phyloP scores from a whole-genome alignment of 2,329 filamentous ascomycete species.

The Coniochaeta hoffmannii region DNA sequence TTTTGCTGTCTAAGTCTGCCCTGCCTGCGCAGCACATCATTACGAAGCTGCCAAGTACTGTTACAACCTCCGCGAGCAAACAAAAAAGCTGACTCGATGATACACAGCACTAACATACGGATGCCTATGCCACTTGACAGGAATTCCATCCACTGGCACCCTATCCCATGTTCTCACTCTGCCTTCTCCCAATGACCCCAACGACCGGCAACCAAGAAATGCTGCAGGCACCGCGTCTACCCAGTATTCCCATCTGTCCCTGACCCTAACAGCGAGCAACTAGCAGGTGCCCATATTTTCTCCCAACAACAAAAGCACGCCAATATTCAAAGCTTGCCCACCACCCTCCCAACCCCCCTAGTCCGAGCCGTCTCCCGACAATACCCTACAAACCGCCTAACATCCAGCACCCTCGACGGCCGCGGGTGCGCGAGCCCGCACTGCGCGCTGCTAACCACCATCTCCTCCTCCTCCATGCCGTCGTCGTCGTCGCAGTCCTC shows the following conservation, averaged over 20 bases:
- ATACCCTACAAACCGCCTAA: conserved; percentile 13
- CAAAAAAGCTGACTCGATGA: no score
- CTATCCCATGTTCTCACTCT: no score
- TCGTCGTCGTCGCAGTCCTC: neutral
- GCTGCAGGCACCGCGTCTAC: no score
- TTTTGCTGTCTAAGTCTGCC: neutral
- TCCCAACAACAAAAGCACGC: conserved; percentile 4
- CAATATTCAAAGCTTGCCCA: conserved; percentile 2
- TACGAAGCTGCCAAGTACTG: neutral
- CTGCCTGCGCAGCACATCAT: neutral
- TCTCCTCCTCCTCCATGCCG: conserved; percentile 4
- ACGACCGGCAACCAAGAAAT: no score
- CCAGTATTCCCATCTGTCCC: no score
- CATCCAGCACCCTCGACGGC: conserved; percentile 18
- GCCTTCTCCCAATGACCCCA: no score
- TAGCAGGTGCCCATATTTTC: neutral
- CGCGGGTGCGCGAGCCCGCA: conserved; percentile 20
- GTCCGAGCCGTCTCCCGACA: conserved; percentile 2
- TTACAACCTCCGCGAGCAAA: no score
- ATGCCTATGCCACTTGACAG: no score
- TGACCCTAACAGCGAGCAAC: no score
- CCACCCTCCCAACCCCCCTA: neutral
- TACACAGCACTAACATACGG: no score
- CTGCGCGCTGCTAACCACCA: conserved; percentile 13
- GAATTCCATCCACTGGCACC: no score